Evolutionary conservation across 768 basidiomycete genomes (phyloP).

Genomic region (Steccherinum ochraceum): DNA sequence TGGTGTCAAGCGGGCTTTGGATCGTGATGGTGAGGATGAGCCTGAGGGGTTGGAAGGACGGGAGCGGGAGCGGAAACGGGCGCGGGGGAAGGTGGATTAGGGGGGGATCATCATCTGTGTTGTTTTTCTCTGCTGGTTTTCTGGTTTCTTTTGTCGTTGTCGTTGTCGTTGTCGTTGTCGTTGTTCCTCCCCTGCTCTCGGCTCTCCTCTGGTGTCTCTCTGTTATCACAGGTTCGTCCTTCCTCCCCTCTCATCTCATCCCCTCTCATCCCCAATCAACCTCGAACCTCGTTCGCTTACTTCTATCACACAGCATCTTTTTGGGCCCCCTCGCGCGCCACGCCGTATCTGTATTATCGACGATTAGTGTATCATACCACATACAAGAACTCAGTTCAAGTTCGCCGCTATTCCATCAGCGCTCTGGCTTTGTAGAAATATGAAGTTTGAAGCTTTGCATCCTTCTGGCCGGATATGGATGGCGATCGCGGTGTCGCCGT

Average conservation of each 20-base stretch:
- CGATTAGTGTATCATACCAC: neutral
- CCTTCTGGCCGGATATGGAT: neutral
- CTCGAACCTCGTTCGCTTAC: neutral
- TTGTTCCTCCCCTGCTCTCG: too few relatives aligned
- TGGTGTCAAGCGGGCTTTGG: too few relatives aligned
- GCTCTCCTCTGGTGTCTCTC: too few relatives aligned
- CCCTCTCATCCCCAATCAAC: neutral
- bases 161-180: neutral
- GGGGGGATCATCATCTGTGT: neutral
- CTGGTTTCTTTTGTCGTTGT: neutral
- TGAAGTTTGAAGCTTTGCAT: neutral
- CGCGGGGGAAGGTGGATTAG: neutral
- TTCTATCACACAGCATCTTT: too few relatives aligned
- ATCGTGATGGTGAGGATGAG: too few relatives aligned
- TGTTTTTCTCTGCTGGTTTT: neutral
- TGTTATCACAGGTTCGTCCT: neutral
- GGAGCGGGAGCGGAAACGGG: neutral
- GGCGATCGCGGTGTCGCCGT: neutral
- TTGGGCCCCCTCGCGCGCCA: too few relatives aligned
- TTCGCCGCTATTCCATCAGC: too few relatives aligned
- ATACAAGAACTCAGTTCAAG: too few relatives aligned
- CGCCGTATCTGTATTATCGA: neutral
- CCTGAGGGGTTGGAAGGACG: neutral
- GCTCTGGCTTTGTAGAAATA: too few relatives aligned
- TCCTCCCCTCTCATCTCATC: neutral